Conservation (phyloP, 2,329 filamentous ascomycete species). For the Cladosporium sp. region DNA sequence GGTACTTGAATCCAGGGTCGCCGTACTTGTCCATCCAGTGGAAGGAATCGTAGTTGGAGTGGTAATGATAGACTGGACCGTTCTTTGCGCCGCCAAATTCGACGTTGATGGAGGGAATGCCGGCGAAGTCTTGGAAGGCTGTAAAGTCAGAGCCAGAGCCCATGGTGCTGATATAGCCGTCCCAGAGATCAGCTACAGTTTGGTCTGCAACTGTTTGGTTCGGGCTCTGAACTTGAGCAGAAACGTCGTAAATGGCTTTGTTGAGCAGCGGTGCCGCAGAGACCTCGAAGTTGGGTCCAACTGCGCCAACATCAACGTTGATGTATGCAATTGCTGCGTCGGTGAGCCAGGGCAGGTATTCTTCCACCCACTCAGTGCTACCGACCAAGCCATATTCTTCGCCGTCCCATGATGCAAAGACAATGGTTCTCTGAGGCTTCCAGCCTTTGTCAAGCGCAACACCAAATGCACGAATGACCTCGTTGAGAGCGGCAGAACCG, state of each 20-base stretch:
- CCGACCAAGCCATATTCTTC: conserved; percentile 82
- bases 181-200: conserved; percentile 63
- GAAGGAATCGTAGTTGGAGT: conserved; percentile 80
- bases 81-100: conserved; percentile 35
- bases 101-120: conserved; percentile 46
- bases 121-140: conserved; percentile 51
- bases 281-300: conserved; percentile 60
- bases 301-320: conserved; percentile 75
- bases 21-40: conserved; percentile 79
- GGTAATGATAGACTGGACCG: conserved; percentile 66
- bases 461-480: conserved; percentile 72
- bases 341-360: conserved; percentile 77
- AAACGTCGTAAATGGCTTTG: conserved; percentile 65
- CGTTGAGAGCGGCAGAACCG: conserved; percentile 73
- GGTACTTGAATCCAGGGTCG: conserved; percentile 59
- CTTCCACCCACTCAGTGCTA: conserved; percentile 90
- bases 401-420: conserved; percentile 69
- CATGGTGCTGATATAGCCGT: conserved; percentile 53
- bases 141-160: conserved; percentile 51
- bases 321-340: conserved; percentile 73
- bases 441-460: conserved; percentile 68
- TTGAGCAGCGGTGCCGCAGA: conserved; percentile 73
- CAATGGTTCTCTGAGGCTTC: conserved; percentile 84
- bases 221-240: conserved; percentile 56
- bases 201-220: conserved; percentile 70